Conservation (phyloP, 106 monocot genomes). For the Acorus gramineus region DNA sequence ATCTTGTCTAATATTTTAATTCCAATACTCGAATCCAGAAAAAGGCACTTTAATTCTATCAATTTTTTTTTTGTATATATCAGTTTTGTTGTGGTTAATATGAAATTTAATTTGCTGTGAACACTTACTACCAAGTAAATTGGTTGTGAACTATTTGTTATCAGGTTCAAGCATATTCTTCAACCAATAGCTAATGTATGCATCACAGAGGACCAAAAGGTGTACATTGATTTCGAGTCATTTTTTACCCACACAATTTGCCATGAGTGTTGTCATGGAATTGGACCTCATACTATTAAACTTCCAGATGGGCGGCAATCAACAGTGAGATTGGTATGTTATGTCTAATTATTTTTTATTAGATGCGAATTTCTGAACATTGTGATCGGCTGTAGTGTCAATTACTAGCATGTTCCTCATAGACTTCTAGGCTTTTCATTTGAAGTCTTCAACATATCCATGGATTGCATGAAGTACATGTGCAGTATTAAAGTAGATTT, state of each 20-base stretch:
- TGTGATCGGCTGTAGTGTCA: too few species aligned
- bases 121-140: background rate
- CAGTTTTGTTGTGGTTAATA: background rate
- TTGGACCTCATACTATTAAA: constrained; percentile 86
- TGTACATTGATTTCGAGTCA: constrained; percentile 82
- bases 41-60: too few species aligned
- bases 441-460: too few species aligned
- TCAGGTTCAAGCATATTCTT: constrained; percentile 91
- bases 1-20: background rate
- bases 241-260: constrained; percentile 89
- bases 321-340: constrained; percentile 80
- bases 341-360: too few species aligned
- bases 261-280: constrained; percentile 98
- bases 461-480: too few species aligned
- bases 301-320: constrained; percentile 85
- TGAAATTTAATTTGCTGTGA: too few species aligned
- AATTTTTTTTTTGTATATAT: background rate
- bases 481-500: too few species aligned
- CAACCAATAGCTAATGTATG: constrained; percentile 82
- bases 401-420: too few species aligned
- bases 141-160: background rate
- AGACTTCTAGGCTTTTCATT: too few species aligned
- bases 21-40: too few species aligned
- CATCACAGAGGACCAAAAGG: constrained; percentile 62
- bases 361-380: too few species aligned